Evolutionary conservation across 139 green algal genomes (phyloP).

Genomic region (Desmodesmus armatus): DNA sequence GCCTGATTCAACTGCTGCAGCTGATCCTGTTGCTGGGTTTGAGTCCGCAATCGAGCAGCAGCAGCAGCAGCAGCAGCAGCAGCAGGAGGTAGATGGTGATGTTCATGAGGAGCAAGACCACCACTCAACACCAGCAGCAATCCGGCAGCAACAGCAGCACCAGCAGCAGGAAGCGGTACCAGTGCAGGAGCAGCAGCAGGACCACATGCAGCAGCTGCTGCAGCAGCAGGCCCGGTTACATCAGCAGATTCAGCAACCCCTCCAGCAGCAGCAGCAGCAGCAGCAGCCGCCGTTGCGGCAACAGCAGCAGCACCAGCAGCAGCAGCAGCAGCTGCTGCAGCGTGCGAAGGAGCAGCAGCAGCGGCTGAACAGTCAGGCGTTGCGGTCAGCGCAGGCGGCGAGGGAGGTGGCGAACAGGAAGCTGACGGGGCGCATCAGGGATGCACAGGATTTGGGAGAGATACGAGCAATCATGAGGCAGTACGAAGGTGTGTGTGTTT

Average conservation of each 20-base stretch:
- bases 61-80: too few relatives aligned
- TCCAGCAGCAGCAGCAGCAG: constrained; percentile 27
- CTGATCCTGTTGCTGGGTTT: too few relatives aligned
- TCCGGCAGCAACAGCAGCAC: too few relatives aligned
- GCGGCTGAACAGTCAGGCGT: not conserved
- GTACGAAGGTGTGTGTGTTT: constrained; percentile 19
- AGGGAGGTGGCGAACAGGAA: constrained; percentile 11
- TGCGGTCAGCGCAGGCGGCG: constrained; percentile 8
- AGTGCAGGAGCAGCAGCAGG: too few relatives aligned
- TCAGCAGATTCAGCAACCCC: not conserved
- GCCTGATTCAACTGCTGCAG: too few relatives aligned
- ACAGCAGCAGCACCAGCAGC: not conserved
- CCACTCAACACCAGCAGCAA: too few relatives aligned
- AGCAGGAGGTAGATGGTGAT: too few relatives aligned
- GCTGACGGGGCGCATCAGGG: constrained; percentile 3
- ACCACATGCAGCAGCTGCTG: not conserved
- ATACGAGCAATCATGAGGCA: constrained; percentile 24
- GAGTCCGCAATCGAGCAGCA: too few relatives aligned
- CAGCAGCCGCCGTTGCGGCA: not conserved
- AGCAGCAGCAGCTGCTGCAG: constrained; percentile 6
- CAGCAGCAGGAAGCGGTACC: too few relatives aligned
- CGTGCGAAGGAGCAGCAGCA: not conserved
- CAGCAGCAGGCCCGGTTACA: not conserved
- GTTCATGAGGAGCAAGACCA: too few relatives aligned
- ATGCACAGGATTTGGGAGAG: not conserved